Percentiles rank a stretch among this genome's conserved stretches.
These are phyloP conservation scores for Albatrellus ellisii DNA, from an alignment of 768 basidiomycete genomes.

Conservation along the genomic window DNA sequence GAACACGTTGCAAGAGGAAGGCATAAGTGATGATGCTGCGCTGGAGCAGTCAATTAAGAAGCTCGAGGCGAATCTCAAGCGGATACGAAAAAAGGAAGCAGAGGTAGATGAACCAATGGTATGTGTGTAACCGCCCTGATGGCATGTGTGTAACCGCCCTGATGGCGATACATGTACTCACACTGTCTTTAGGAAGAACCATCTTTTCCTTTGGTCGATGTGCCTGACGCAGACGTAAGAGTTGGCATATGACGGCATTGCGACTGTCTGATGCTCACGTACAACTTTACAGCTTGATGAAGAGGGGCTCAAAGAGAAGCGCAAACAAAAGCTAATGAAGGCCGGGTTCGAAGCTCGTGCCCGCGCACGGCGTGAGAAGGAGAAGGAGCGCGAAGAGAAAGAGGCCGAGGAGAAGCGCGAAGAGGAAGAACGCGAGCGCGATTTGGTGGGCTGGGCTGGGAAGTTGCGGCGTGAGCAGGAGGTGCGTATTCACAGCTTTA, in stretches of 20 bases:
- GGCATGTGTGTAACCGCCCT: not conserved
- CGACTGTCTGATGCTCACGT: not conserved
- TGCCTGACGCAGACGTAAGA: slow-evolving; percentile 78
- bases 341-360: slow-evolving; percentile 88
- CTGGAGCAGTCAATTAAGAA: slow-evolving; percentile 80
- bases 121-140: slow-evolving; percentile 1
- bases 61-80: slow-evolving; percentile 66
- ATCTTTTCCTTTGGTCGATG: slow-evolving; percentile 82
- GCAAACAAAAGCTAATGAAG: slow-evolving; percentile 84
- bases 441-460: slow-evolving; percentile 62
- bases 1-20: slow-evolving; percentile 51
- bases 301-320: slow-evolving; percentile 88
- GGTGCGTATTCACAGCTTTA: slow-evolving; percentile 29
- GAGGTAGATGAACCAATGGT: slow-evolving; percentile 53
- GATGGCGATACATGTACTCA: not conserved
- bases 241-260: not conserved
- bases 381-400: slow-evolving; percentile 62
- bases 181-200: slow-evolving; percentile 45
- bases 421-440: slow-evolving; percentile 59
- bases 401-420: slow-evolving; percentile 50
- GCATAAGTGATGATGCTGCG: slow-evolving; percentile 64
- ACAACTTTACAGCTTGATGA: slow-evolving; percentile 56
- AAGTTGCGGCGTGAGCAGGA: slow-evolving; percentile 72
- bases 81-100: slow-evolving; percentile 68
- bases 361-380: slow-evolving; percentile 76